phyloP scores from a whole-genome alignment of 345 rosid species.

The Barbarea vulgaris region DNA sequence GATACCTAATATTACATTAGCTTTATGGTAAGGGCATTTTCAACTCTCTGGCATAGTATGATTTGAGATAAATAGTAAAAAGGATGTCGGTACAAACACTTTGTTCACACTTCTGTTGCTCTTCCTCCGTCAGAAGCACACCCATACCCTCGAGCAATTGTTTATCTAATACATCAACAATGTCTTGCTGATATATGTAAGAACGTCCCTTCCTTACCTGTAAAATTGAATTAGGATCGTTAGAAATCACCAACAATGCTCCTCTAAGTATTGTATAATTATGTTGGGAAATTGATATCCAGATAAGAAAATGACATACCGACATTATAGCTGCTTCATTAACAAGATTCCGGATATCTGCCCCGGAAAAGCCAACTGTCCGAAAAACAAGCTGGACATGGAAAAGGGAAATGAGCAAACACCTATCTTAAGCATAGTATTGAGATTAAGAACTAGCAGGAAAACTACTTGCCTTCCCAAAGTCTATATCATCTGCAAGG shows the following conservation, averaged over 20 bases:
- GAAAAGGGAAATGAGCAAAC: constrained; percentile 16
- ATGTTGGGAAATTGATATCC: constrained; percentile 14
- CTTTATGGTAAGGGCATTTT: constrained; percentile 22
- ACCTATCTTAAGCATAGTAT: background rate
- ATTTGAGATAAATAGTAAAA: background rate
- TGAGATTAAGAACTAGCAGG: background rate
- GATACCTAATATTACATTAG: constrained; percentile 63
- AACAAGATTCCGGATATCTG: constrained; percentile 94
- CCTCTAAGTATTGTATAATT: constrained; percentile 19
- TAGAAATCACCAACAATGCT: constrained; percentile 17
- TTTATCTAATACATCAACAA: constrained; percentile 89
- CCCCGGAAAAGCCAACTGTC: constrained; percentile 94
- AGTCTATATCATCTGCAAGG: constrained; percentile 85
- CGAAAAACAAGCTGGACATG: constrained; percentile 86
- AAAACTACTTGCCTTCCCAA: constrained; percentile 60
- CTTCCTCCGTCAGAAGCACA: constrained; percentile 94
- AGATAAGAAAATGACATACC: constrained; percentile 52
- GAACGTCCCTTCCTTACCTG: constrained; percentile 93
- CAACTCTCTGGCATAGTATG: constrained; percentile 13
- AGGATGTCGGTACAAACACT: constrained; percentile 55
- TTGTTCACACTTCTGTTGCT: constrained; percentile 88
- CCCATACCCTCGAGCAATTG: constrained; percentile 99
- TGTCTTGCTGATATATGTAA: constrained; percentile 80
- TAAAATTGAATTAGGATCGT: constrained; percentile 18
- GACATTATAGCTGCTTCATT: constrained; percentile 98